Evolutionary conservation across 1,284 basidiomycete genomes (phyloP).

Genomic region (Sanghuangporus sanghuang): DNA sequence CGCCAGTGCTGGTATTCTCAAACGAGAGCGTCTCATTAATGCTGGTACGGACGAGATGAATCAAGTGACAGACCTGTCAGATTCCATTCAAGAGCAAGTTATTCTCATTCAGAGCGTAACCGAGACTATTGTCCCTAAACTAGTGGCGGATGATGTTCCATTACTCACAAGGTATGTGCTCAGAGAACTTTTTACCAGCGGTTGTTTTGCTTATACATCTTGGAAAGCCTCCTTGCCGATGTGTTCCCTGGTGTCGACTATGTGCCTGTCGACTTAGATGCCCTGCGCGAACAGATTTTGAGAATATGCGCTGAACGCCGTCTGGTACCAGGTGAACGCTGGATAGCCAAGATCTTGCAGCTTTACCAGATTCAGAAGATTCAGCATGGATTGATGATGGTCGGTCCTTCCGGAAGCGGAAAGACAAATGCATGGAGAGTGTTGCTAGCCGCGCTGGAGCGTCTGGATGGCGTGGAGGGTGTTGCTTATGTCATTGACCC

Average conservation of each 20-base stretch:
- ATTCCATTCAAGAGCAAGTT: slow-evolving; percentile 83
- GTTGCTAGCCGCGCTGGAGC: slow-evolving; percentile 85
- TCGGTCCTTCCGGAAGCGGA: slow-evolving; percentile 94
- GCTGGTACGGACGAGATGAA: slow-evolving; percentile 38
- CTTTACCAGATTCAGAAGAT: slow-evolving; percentile 99
- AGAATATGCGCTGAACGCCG: slow-evolving; percentile 87
- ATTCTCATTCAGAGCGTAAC: slow-evolving; percentile 99
- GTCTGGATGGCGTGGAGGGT: slow-evolving; percentile 89
- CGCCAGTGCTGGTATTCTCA: slow-evolving; percentile 95
- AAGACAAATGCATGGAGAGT: slow-evolving; percentile 99
- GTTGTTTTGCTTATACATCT: not conserved
- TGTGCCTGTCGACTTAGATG: slow-evolving; percentile 82
- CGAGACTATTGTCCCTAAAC: slow-evolving; percentile 97
- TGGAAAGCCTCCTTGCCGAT: slow-evolving; percentile 80
- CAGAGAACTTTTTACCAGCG: slow-evolving; percentile 12
- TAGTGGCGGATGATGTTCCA: slow-evolving; percentile 96
- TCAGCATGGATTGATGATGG: slow-evolving; percentile 99
- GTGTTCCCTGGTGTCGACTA: slow-evolving; percentile 98
- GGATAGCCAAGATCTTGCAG: slow-evolving; percentile 96
- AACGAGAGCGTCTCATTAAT: slow-evolving; percentile 78
- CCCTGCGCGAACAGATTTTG: slow-evolving; percentile 78
- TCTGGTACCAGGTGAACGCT: slow-evolving; percentile 81
- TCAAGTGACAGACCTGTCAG: slow-evolving; percentile 52
- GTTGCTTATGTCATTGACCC: slow-evolving; percentile 97
- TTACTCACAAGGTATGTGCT: slow-evolving; percentile 75